Percentiles rank a stretch among this genome's conserved stretches.
phyloP scores from a whole-genome alignment of 345 rosid species.

The Populus nigra region DNA sequence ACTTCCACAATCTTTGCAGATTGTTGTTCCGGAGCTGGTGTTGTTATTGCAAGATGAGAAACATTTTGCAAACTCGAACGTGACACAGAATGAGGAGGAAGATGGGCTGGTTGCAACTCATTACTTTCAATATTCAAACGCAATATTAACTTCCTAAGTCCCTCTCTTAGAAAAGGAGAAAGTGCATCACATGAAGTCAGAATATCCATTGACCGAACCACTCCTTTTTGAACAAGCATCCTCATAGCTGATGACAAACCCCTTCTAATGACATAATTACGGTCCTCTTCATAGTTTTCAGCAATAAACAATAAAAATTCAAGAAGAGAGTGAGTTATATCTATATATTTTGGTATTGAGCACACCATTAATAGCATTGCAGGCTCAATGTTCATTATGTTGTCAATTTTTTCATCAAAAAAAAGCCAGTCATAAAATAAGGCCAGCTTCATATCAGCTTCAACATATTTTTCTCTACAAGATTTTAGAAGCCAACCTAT shows the following conservation, averaged over 20 bases:
- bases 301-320: constrained; percentile 70
- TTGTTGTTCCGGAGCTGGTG: constrained; percentile 17
- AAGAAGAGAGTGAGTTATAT: constrained; percentile 61
- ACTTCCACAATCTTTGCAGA: constrained; percentile 3
- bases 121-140: constrained; percentile 25
- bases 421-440: constrained; percentile 85
- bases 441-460: constrained; percentile 61
- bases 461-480: constrained; percentile 51
- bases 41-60: constrained; percentile 8
- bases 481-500: constrained; percentile 69
- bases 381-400: constrained; percentile 87
- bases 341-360: constrained; percentile 65
- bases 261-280: constrained; percentile 32
- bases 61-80: constrained; percentile 19
- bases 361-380: constrained; percentile 69
- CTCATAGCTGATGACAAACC: constrained; percentile 61
- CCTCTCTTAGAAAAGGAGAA: constrained; percentile 51
- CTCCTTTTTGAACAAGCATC: constrained; percentile 57
- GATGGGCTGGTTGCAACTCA: constrained; percentile 20
- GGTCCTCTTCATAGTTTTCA: constrained; percentile 60
- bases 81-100: constrained; percentile 15
- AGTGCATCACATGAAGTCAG: constrained; percentile 40
- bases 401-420: constrained; percentile 62
- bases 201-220: constrained; percentile 49
- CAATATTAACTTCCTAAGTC: constrained; percentile 45